Evolutionary conservation across 2,329 filamentous ascomycete genomes (phyloP).

Genomic region (Fusarium sp.): DNA sequence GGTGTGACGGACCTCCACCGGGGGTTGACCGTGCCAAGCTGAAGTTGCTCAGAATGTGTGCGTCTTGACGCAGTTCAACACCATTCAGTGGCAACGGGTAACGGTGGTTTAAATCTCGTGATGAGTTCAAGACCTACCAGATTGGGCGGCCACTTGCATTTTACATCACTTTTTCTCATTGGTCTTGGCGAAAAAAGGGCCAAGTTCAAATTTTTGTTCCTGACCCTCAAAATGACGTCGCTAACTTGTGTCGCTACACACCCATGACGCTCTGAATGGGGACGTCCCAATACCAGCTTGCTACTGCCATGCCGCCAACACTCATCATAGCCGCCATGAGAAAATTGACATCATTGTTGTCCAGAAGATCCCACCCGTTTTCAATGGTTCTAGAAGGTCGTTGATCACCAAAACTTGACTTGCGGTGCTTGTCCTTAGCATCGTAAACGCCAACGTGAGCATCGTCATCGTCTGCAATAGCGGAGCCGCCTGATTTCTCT

Average conservation of each 20-base stretch:
- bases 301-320: constrained; percentile 76
- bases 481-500: constrained; percentile 50
- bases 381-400: constrained; percentile 72
- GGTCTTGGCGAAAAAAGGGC: constrained; percentile 29
- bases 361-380: constrained; percentile 78
- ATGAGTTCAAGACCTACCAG: constrained; percentile 20
- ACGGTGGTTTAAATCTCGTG: constrained; percentile 29
- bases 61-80: constrained; percentile 29
- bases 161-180: constrained; percentile 36
- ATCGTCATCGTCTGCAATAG: constrained; percentile 51
- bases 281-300: constrained; percentile 69
- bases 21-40: constrained; percentile 31
- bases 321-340: constrained; percentile 89
- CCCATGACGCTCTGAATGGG: constrained; percentile 59
- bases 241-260: constrained; percentile 38
- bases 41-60: background rate
- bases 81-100: constrained; percentile 37
- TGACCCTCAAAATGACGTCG: constrained; percentile 42
- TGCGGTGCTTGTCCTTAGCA: constrained; percentile 60
- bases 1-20: constrained; percentile 32
- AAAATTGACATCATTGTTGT: constrained; percentile 97
- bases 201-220: constrained; percentile 18
- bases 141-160: constrained; percentile 11
- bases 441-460: constrained; percentile 60
- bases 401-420: constrained; percentile 64